Base-by-base conservation (phyloP, 768 basidiomycete genomes). In the Ramaria sp. region DNA sequence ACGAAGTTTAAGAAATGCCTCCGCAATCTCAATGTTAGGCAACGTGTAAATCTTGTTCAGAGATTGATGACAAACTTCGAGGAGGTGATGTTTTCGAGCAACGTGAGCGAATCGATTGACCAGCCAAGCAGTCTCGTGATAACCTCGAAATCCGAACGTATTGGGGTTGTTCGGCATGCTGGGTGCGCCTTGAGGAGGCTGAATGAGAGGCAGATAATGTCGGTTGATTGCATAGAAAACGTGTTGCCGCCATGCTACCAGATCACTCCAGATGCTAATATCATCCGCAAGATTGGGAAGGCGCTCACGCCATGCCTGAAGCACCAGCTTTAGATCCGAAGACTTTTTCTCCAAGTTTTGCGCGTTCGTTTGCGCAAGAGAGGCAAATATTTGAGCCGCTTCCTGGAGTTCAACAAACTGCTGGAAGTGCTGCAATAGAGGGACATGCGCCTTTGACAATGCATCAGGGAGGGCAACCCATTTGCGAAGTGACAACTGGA, bases 41-140 rank as follows among this genome's bases (percentile, higher is more conserved):
- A 99, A 76, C 0, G 92, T 94, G 70, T 99, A 99, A 62, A 99
- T 99, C 72, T 93, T 97, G 69, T 88, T 93, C 65, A 99, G 77
- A 1, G 89, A 88, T 5, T 80, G 89, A 72, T 91, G 91, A 74
- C 96, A 98, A 41, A 96, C 96, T 49, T 99, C 96, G 46, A 94
- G 78, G 7, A 99, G 78, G 60, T 94, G 89, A 66, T 99, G 96
- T 71, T 98, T 95, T 58, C 96, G 80, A 20, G 96, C 96, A 54
- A 97, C 93, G 71, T 99, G 95, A 9, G 96, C 96, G 66, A 99
- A 98, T 15, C 96, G 86, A 68, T 99, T 99, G 74, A 98, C 97
- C 66, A 96, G 98, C 96, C 96, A 99, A 7, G 96, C 96, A 0
- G 93, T 98, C 73, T 99, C 96, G 66, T 99, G 96, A 69, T 91